Base-by-base conservation (phyloP, 768 basidiomycete genomes). In the Boletellus emodensis region DNA sequence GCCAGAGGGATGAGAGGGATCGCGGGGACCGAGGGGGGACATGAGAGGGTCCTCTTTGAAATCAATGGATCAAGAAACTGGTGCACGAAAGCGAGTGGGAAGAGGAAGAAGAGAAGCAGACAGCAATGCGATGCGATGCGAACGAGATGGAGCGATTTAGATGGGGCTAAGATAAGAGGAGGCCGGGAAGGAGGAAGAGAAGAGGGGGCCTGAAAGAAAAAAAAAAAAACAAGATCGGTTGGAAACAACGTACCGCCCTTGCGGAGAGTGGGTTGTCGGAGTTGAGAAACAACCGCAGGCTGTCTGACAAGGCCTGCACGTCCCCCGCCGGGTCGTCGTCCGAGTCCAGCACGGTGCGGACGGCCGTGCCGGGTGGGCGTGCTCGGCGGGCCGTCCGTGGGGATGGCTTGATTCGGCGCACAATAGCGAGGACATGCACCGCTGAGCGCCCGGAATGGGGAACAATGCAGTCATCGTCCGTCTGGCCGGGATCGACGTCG, bases 1-100 rank as follows among this genome's bases (percentile, higher is more conserved):
- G 39, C 71, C 72, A 1, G 70, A 63, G 22, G 56, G 55, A 52
- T 63, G 64, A 41, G 74, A 72, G 52, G 67, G 70, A 49, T 78
- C 76, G 56, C 72, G 67, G 40, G 66, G 56, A 45, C 77, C 77
- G 53, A 64, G 57, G 50, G 64, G 74, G 41, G 78, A 75, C 80
- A 80, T 79, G 54, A 52, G 34, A 28, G 44, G 46, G 17, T 60
- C 53, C 61, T 46, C 49, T 52, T 53, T 54, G 62, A 56, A 63
- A 61, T 58, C 51, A 45, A 61, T 66, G 61, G 57, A 61, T 51
- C 51, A 59, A 62, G 49, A 61, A 57, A 53, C 59, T 52, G 57
- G 49, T 60, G 56, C 61, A 61, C 63, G 60, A 65, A 62, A 66
- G 70, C 62, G 58, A 61, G 34, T 49, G 34, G 44, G 52, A 55